phyloP scores from a whole-genome alignment of 1,139 yeast species.

The Suhomyces maxii region DNA sequence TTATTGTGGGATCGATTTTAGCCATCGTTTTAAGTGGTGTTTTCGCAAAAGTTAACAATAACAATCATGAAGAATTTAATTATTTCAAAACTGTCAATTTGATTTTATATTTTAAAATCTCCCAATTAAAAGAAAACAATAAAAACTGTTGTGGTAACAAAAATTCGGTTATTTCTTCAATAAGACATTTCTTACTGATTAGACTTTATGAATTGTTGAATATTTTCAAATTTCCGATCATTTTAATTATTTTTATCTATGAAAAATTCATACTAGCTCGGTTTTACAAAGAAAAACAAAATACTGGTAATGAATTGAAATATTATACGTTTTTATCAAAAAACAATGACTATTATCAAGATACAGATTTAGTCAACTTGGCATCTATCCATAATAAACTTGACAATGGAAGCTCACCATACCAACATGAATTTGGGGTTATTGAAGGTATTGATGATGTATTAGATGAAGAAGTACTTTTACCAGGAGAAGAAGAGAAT shows the following conservation, averaged over 20 bases:
- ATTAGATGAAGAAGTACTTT: slow-evolving; percentile 10
- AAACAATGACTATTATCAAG: slow-evolving; percentile 31
- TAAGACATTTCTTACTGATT: slow-evolving; percentile 6
- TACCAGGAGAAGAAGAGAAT: slow-evolving; percentile 12
- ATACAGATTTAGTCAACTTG: slow-evolving; percentile 27
- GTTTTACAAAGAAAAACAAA: slow-evolving; percentile 14
- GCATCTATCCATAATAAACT: slow-evolving; percentile 9
- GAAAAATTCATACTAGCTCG: slow-evolving; percentile 27
- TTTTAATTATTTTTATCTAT: slow-evolving; percentile 33
- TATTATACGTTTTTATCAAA: slow-evolving; percentile 37
- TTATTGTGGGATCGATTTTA: slow-evolving; percentile 56
- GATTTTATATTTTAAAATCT: slow-evolving; percentile 31
- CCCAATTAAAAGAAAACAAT: slow-evolving; percentile 14
- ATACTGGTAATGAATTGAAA: slow-evolving; percentile 25
- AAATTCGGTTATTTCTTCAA: neutral
- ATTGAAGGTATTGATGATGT: slow-evolving; percentile 22
- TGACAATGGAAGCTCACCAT: slow-evolving; percentile 5
- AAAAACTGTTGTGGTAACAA: neutral
- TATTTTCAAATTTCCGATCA: slow-evolving; percentile 35
- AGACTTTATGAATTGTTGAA: slow-evolving; percentile 18
- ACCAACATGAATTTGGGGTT: slow-evolving; percentile 15
- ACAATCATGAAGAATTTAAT: slow-evolving; percentile 44
- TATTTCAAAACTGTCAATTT: slow-evolving; percentile 43
- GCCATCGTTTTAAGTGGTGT: slow-evolving; percentile 56
- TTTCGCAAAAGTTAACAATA: slow-evolving; percentile 39